phyloP scores from a whole-genome alignment of 1,284 basidiomycete genomes.

The Meripilus lineatus region DNA sequence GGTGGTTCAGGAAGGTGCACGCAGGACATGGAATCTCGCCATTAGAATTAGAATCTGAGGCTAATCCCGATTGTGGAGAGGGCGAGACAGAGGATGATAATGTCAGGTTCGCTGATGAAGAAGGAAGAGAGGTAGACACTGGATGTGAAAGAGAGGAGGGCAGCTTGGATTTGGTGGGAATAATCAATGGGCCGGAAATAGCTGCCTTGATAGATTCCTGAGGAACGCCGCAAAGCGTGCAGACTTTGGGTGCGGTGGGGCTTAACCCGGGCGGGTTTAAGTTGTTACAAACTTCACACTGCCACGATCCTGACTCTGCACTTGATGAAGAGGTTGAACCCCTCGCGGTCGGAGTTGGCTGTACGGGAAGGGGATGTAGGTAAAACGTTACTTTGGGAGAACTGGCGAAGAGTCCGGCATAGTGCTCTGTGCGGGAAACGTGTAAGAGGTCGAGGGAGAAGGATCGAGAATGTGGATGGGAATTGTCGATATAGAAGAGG shows the following conservation, averaged over 20 bases:
- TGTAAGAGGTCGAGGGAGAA: conserved; percentile 62
- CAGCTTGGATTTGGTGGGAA: conserved; percentile 18
- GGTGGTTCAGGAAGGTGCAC: conserved; percentile 92
- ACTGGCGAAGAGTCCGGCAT: conserved; percentile 88
- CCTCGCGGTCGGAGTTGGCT: conserved; percentile 8
- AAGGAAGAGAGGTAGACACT: conserved; percentile 32
- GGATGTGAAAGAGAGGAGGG: conserved; percentile 20
- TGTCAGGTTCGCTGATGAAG: conserved; percentile 24
- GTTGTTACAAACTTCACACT: conserved; percentile 83
- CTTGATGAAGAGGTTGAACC: conserved; percentile 10
- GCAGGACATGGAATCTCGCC: conserved; percentile 66
- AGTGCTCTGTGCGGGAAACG: conserved; percentile 82
- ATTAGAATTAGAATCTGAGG: not conserved
- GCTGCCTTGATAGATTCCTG: conserved; percentile 29
- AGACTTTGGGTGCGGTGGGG: conserved; percentile 57
- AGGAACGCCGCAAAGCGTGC: conserved; percentile 73
- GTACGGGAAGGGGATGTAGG: conserved; percentile 35
- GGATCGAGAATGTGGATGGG: conserved; percentile 43
- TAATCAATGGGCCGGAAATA: conserved; percentile 10
- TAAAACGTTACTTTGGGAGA: conserved; percentile 86
- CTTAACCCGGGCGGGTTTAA: conserved; percentile 70
- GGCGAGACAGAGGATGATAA: conserved; percentile 22
- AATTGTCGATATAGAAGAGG: conserved; percentile 73
- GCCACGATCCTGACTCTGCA: conserved; percentile 56
- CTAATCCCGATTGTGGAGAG: not conserved